A percentile compares a stretch with the other conserved stretches of the same genome.
Conservation (phyloP, 225 moss, liverwort and hornwort genomes). For the Asterella californica region DNA sequence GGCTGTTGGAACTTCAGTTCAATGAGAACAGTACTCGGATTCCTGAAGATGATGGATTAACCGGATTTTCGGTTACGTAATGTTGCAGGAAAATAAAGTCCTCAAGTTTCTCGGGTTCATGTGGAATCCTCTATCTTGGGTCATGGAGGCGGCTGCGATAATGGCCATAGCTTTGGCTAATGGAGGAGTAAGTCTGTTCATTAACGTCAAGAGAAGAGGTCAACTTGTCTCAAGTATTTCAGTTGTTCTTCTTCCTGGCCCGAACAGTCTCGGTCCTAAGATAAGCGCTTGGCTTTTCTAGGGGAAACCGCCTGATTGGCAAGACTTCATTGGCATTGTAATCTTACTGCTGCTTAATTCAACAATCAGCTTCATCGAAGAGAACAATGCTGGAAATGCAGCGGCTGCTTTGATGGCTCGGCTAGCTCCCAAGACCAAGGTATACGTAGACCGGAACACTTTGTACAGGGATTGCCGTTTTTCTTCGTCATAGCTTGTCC, state of each 20-base stretch:
- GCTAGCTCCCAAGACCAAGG: conserved; percentile 38
- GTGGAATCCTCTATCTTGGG: conserved; percentile 43
- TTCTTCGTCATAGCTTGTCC: background rate
- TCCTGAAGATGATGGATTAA: background rate
- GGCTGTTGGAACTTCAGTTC: background rate
- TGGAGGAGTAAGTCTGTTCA: conserved; percentile 19
- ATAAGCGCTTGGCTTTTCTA: conserved; percentile 10
- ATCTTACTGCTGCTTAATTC: conserved; percentile 30
- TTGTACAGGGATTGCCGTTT: background rate
- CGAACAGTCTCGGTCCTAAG: background rate
- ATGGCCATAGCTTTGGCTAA: conserved; percentile 36
- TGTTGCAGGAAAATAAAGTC: conserved; percentile 26
- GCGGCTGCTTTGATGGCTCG: conserved; percentile 34
- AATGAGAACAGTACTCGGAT: background rate
- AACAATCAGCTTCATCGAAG: conserved; percentile 31
- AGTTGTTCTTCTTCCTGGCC: background rate
- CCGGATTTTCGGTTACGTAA: background rate
- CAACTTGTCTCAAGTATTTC: background rate
- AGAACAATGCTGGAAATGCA: conserved; percentile 34
- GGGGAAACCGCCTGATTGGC: conserved; percentile 36
- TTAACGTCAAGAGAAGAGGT: background rate
- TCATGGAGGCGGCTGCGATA: conserved; percentile 32
- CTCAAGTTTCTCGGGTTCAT: conserved; percentile 35
- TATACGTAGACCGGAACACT: background rate
- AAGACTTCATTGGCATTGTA: conserved; percentile 31